Evolutionary conservation across 768 basidiomycete genomes (phyloP), one percentile per base, ranked within the genome.

Genomic region (Phylloporus arenicola): DNA sequence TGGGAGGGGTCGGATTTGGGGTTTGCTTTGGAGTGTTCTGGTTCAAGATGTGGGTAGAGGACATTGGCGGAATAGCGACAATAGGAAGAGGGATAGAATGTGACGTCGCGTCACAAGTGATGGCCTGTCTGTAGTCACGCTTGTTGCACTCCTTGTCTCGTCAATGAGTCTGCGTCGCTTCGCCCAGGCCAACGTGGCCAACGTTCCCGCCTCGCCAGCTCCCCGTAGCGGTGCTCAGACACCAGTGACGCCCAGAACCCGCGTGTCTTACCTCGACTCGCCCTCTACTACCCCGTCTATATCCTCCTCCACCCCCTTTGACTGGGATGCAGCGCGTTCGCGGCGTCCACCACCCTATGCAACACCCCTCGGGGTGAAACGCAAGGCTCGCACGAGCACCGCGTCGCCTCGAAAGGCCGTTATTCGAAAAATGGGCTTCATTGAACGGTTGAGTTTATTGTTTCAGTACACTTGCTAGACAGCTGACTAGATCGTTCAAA

Each of bases 251-350:
- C 69, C 78, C 63, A 64, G 70, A 64, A 55, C 69, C 13, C 78
- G 80, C 29, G 73, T 84, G 58, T 74, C 77, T 55, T 59, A 75
- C 58, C 67, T 82, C 64, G 73, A 83, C 37, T 86, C 78, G 10
- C 88, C 78, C 4, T 80, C 79, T 31, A 69, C 77, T 2, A 82
- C 84, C 0, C 82, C 86, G 4, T 91, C 89, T 3, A 74, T 86
- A 42, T 88, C 88, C 6, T 83, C 86, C 1, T 84, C 85, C 7
- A 67, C 76, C 9, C 86, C 89, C 1, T 92, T 92, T 59, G 89
- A 92, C 70, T 92, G 90, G 90, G 84, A 87, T 27, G 89, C 90
- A 0, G 90, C 83, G 12, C 75, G 84, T n/a, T 75, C 80, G 1
- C 73, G 78, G 44, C 75, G 75, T 53, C 83, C 86, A 4, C 80